Percentiles rank a stretch among this genome's conserved stretches.
Evolutionary conservation across 306 rosid species (phyloP).

Genomic region (Senna tora): DNA sequence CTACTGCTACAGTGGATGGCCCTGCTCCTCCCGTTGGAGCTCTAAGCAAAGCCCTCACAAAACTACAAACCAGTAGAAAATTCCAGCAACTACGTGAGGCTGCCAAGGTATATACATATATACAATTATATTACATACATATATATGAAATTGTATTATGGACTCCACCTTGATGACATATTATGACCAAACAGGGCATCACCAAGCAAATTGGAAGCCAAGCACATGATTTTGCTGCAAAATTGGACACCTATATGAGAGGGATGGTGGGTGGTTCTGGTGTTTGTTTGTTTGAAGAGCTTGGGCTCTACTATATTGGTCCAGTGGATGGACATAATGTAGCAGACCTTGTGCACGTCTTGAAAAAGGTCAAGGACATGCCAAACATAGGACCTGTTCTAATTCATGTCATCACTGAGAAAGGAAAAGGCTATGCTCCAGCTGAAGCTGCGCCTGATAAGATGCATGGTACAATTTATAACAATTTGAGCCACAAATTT

Average conservation of each 20-base stretch:
- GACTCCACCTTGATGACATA: not conserved
- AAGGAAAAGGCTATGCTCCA: slow-evolving; percentile 60
- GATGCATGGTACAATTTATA: slow-evolving; percentile 47
- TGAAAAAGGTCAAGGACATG: slow-evolving; percentile 50
- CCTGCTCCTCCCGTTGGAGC: slow-evolving; percentile 70
- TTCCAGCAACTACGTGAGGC: slow-evolving; percentile 54
- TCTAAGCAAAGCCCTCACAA: slow-evolving; percentile 57
- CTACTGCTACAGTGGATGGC: slow-evolving; percentile 69
- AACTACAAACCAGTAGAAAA: slow-evolving; percentile 46
- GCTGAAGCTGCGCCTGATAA: slow-evolving; percentile 60
- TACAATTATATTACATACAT: too few relatives aligned
- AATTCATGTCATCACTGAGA: slow-evolving; percentile 52
- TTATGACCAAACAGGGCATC: slow-evolving; percentile 39
- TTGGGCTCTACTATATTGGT: slow-evolving; percentile 66
- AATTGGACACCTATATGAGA: slow-evolving; percentile 51
- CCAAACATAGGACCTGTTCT: slow-evolving; percentile 55
- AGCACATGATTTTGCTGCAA: slow-evolving; percentile 55
- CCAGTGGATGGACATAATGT: slow-evolving; percentile 68
- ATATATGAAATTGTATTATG: too few relatives aligned
- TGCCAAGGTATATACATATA: slow-evolving; percentile 47
- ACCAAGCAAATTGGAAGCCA: slow-evolving; percentile 53
- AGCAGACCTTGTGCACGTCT: slow-evolving; percentile 55
- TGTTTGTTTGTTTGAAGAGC: slow-evolving; percentile 66
- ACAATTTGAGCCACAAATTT: not conserved
- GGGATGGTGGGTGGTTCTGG: slow-evolving; percentile 54